These are phyloP conservation scores for Letharia lupina DNA, from an alignment of 495 filamentous ascomycete genomes.

Conservation along the genomic window DNA sequence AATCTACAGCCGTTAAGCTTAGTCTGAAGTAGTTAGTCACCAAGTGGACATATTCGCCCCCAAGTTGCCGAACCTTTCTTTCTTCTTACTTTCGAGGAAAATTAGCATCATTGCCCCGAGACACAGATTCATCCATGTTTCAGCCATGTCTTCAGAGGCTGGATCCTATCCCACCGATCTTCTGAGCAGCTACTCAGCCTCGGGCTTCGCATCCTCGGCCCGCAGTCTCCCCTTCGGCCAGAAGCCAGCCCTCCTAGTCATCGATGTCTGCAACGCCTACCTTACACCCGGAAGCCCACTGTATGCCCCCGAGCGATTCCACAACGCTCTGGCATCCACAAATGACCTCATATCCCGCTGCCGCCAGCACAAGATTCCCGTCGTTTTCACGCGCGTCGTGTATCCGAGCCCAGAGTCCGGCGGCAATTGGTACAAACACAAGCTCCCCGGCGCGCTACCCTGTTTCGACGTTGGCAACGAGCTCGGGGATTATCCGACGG, in stretches of 20 bases:
- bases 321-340: neutral
- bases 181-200: conserved; percentile 1
- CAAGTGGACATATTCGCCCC: neutral
- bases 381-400: conserved; percentile 13
- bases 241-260: conserved; percentile 3
- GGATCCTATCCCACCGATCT: conserved; percentile 2
- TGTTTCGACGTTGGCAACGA: conserved; percentile 12
- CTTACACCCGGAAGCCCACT: conserved; percentile 8
- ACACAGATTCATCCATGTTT: too few relatives aligned
- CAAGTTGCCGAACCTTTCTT: neutral
- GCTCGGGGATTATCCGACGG: conserved; percentile 5
- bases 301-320: conserved; percentile 6
- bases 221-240: conserved; percentile 4
- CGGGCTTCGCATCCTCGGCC: conserved; percentile 1
- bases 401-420: conserved; percentile 7
- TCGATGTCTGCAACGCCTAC: conserved; percentile 15
- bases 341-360: neutral
- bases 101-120: too few relatives aligned
- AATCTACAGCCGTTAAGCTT: too few relatives aligned
- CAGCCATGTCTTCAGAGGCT: neutral
- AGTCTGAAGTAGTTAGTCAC: neutral
- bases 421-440: conserved; percentile 9
- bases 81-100: too few relatives aligned
- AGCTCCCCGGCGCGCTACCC: neutral
- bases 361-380: neutral